These are phyloP conservation scores for Diaporthe helianthi DNA, from an alignment of 2,329 filamentous ascomycete species.

Conservation along the genomic window DNA sequence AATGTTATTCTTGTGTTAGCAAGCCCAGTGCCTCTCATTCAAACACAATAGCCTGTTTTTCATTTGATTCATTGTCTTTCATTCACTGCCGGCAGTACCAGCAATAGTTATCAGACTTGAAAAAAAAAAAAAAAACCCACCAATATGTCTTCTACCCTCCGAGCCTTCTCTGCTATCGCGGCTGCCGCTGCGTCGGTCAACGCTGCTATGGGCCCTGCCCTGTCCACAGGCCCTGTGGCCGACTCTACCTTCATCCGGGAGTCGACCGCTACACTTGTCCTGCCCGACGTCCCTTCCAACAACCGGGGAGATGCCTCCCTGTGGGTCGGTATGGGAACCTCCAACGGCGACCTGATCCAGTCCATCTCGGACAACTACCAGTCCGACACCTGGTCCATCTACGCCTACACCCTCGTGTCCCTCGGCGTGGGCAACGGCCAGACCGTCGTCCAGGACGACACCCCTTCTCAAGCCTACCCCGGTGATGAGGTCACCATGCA, in stretches of 20 bases:
- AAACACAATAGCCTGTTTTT: not conserved
- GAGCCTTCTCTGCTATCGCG: conserved; percentile 29
- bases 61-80: conserved; percentile 8
- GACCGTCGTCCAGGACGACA: conserved; percentile 41
- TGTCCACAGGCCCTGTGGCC: conserved; percentile 53
- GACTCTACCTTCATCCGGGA: conserved; percentile 51
- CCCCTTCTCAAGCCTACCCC: conserved; percentile 38
- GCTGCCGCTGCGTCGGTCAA: conserved; percentile 36
- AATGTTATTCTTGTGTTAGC: not conserved
- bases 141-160: conserved; percentile 28
- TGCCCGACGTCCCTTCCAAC: conserved; percentile 48
- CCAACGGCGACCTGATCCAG: conserved; percentile 54
- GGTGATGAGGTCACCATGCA: conserved; percentile 49
- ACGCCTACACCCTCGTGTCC: conserved; percentile 49
- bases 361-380: conserved; percentile 50
- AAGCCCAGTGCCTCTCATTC: conserved; percentile 18
- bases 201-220: conserved; percentile 47
- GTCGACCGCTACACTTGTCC: conserved; percentile 51
- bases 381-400: conserved; percentile 48
- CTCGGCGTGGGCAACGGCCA: conserved; percentile 1
- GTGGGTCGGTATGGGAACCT: conserved; percentile 58
- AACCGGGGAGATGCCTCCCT: conserved; percentile 49
- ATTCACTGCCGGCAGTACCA: conserved; percentile 32
- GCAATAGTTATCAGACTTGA: not conserved
- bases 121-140: not conserved